Evolutionary conservation across 345 rosid species (phyloP), one percentile per base, ranked within the genome.

Genomic region (Gossypium herbaceum): DNA sequence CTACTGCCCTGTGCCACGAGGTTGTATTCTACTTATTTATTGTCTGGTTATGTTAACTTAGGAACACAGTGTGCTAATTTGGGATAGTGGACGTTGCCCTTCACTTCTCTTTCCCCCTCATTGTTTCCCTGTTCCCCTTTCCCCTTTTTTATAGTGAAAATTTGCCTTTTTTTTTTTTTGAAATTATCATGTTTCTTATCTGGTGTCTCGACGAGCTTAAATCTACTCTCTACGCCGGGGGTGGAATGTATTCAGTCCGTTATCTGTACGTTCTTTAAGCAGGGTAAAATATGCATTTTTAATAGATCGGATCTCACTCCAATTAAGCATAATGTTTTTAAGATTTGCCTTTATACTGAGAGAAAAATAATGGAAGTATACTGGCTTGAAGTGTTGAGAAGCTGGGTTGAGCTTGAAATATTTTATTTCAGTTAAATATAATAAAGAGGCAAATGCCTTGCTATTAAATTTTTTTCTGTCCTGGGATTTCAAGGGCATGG

Each of bases 1-100:
- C 86, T 75, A 60, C 89, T 79, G 84, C 83, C 82, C 78, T 77
- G 84, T 81, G 79, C 86, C 87, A 64, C 29, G 84, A 86, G 84
- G 87, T 78, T 88, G 90, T 86, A 82, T 80, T 73, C 81, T 78
- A 76, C 84, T 61, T 82, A 83, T 80, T 80, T 84, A 39, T 77
- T 57, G 22, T 58, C 81, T 72, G 76, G 10, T 22, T 79, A 56
- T 73, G 76, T 79, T 86, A 78, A 82, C 87, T 50, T 82, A 81
- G 90, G 90, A 59, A 86, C 85, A 47, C 79, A 43, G 87, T 78
- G 87, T 84, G 89, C 90, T 88, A 84, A 57, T 57, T 19, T 57
- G 61, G 20, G 27, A 20, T 59, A 12, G 39, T 59, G 39, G 2
- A 51, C 20, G 48, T 57, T 25, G 25, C 24, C 43, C 9, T 41